phyloP scores from a whole-genome alignment of 495 filamentous ascomycete genomes.

The Parathielavia appendiculata region DNA sequence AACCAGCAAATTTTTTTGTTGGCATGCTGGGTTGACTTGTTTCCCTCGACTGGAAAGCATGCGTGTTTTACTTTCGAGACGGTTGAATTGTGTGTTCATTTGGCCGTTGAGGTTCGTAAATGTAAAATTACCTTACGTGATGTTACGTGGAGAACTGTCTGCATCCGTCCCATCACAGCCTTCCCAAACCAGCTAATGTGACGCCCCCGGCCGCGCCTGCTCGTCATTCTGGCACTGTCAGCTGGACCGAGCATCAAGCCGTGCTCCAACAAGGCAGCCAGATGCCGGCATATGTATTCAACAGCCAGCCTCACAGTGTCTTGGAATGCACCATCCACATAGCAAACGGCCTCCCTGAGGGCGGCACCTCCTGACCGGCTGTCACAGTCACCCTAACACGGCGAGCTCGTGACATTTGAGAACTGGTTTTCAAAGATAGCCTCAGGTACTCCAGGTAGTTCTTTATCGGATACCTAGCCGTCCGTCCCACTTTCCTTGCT shows the following conservation, averaged over 20 bases:
- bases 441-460: neutral
- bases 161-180: too few species aligned
- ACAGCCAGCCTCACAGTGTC: neutral
- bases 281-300: neutral
- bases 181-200: slow-evolving; percentile 7
- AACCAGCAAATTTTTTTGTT: neutral
- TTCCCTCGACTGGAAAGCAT: neutral
- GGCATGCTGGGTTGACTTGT: neutral
- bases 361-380: slow-evolving; percentile 16
- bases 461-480: neutral
- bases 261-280: slow-evolving; percentile 7
- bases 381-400: neutral
- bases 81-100: neutral
- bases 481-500: neutral
- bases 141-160: too few species aligned
- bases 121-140: too few species aligned
- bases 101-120: too few species aligned
- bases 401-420: neutral
- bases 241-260: slow-evolving; percentile 14
- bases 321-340: neutral
- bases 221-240: slow-evolving; percentile 27
- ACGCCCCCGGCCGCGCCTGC: slow-evolving; percentile 11
- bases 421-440: neutral
- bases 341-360: slow-evolving; percentile 4
- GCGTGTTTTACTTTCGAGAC: neutral